Conservation (phyloP, 352 stramenopile species). For the Albugo laibachii region DNA sequence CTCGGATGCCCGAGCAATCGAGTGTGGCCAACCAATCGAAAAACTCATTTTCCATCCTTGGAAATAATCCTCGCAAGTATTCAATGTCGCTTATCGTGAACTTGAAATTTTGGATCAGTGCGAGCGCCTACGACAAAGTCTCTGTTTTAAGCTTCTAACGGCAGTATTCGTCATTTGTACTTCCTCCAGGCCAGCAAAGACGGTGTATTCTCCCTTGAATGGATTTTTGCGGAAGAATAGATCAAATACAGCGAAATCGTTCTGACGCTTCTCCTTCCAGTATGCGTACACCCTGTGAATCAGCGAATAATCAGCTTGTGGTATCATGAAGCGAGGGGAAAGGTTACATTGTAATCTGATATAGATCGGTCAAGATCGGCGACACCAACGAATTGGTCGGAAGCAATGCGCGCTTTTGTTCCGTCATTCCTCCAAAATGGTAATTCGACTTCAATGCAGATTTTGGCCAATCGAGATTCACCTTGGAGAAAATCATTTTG, state of each 20-base stretch:
- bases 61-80: slow-evolving; percentile 81
- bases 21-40: slow-evolving; percentile 89
- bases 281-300: slow-evolving; percentile 96
- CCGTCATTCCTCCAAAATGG: no score
- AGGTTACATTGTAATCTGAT: slow-evolving; percentile 86
- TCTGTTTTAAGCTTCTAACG: no score
- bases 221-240: slow-evolving; percentile 99
- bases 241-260: slow-evolving; percentile 87
- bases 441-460: no score
- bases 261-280: slow-evolving; percentile 90
- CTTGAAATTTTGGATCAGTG: slow-evolving; percentile 86
- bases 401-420: slow-evolving; percentile 10
- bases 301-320: not conserved
- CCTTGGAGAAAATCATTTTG: no score
- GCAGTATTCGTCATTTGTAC: slow-evolving; percentile 12
- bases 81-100: slow-evolving; percentile 88
- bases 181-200: slow-evolving; percentile 87
- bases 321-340: not conserved
- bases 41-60: slow-evolving; percentile 85
- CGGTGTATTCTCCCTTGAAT: slow-evolving; percentile 93
- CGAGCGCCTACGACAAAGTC: slow-evolving; percentile 25
- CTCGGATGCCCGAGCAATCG: slow-evolving; percentile 84
- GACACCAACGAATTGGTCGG: slow-evolving; percentile 90
- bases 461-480: no score
- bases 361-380: slow-evolving; percentile 95